These are phyloP conservation scores for Lycium barbarum DNA, from an alignment of 257 asterid species.

Conservation along the genomic window DNA sequence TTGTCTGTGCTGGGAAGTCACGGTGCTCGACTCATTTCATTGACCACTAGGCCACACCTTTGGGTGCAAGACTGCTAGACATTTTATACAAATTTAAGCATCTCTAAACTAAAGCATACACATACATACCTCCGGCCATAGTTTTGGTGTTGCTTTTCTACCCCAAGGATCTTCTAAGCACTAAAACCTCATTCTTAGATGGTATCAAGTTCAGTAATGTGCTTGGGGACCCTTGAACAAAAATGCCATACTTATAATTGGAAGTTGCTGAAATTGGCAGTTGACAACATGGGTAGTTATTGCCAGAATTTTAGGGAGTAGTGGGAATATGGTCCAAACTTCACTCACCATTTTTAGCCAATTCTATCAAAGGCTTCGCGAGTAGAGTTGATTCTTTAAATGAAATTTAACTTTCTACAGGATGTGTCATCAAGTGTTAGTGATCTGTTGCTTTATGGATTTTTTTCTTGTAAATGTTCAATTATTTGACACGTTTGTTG, in stretches of 20 bases:
- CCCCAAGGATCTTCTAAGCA: neutral
- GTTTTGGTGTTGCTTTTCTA: neutral
- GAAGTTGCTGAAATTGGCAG: neutral
- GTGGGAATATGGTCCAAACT: neutral
- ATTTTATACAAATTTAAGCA: neutral
- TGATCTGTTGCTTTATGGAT: neutral
- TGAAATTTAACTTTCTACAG: constrained; percentile 24
- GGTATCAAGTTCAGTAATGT: neutral
- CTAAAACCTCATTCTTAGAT: neutral
- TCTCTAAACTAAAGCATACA: neutral
- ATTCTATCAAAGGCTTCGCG: neutral
- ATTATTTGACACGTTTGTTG: neutral
- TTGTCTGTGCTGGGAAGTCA: too few species aligned
- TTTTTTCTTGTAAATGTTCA: neutral
- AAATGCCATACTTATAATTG: neutral
- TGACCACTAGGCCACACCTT: too few species aligned
- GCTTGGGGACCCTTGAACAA: neutral
- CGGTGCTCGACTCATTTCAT: too few species aligned
- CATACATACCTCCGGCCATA: neutral
- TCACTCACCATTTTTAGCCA: neutral
- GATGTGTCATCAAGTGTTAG: neutral
- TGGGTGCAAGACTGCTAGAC: neutral
- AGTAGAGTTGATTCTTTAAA: neutral
- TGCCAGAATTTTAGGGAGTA: neutral
- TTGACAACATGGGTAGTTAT: neutral